Conservation (phyloP, 106 monocot species). For the Phalaenopsis aphrodite region DNA sequence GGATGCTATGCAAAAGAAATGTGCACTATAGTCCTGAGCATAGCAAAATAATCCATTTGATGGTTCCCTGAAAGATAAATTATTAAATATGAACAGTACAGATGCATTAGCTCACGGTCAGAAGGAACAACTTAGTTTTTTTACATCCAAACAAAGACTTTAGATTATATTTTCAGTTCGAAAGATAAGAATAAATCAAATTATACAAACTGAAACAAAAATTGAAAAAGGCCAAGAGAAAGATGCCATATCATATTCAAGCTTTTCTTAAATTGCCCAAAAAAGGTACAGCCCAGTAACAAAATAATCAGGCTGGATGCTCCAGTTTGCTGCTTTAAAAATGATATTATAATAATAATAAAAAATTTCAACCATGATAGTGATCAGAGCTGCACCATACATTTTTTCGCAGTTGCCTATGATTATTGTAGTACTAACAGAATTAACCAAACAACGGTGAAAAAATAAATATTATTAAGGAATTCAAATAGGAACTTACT, state of each 20-base stretch:
- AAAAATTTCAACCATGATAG: not conserved
- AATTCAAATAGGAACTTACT: too few relatives aligned
- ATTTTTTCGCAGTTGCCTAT: too few relatives aligned
- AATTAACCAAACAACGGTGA: too few relatives aligned
- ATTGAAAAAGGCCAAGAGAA: not conserved
- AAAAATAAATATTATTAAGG: too few relatives aligned
- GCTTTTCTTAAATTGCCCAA: not conserved
- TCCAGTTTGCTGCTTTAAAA: not conserved
- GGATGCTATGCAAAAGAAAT: constrained; percentile 97
- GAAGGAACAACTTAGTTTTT: not conserved
- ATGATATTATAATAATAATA: not conserved
- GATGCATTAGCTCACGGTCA: not conserved
- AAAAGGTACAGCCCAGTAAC: too few relatives aligned
- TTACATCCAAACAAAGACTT: not conserved
- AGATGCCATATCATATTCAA: not conserved
- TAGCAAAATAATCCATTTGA: constrained; percentile 85
- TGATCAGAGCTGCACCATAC: too few relatives aligned
- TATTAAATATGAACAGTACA: not conserved
- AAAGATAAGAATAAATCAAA: constrained; percentile 1
- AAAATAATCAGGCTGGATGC: too few relatives aligned
- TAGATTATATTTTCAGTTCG: not conserved
- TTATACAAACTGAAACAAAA: not conserved
- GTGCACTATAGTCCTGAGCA: constrained; percentile 83
- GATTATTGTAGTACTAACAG: too few relatives aligned
- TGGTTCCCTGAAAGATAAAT: constrained; percentile 59